Evolutionary conservation across 768 basidiomycete species (phyloP).

Genomic region (Ramaria sp.): DNA sequence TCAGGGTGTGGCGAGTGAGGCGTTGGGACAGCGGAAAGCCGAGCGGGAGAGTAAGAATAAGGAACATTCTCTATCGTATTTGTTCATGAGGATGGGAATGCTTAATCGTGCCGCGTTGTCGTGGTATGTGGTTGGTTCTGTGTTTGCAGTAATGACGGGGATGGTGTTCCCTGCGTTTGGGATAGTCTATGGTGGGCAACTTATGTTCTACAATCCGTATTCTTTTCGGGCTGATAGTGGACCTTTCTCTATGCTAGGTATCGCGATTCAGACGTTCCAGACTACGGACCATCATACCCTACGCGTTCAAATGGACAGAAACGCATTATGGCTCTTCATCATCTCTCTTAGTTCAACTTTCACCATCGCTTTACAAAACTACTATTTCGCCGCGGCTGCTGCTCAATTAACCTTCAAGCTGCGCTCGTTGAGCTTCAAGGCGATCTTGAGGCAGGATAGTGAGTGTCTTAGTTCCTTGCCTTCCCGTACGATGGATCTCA

Average conservation of each 20-base stretch:
- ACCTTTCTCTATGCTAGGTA: too few relatives aligned
- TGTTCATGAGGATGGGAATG: slow-evolving; percentile 60
- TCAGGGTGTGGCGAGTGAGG: slow-evolving; percentile 58
- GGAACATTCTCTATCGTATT: slow-evolving; percentile 36
- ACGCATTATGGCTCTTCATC: slow-evolving; percentile 65
- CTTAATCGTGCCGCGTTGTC: slow-evolving; percentile 51
- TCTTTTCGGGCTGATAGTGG: too few relatives aligned
- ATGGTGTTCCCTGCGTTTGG: slow-evolving; percentile 65
- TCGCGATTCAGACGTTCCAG: slow-evolving; percentile 16
- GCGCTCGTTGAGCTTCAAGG: slow-evolving; percentile 59
- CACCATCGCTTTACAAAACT: slow-evolving; percentile 58
- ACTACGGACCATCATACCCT: slow-evolving; percentile 25
- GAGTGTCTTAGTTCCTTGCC: slow-evolving; percentile 23
- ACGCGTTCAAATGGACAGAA: slow-evolving; percentile 50
- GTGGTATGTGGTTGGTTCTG: slow-evolving; percentile 45
- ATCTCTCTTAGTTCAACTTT: slow-evolving; percentile 60
- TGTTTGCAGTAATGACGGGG: slow-evolving; percentile 47
- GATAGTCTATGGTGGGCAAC: slow-evolving; percentile 42
- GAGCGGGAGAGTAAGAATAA: slow-evolving; percentile 24
- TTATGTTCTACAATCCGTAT: background rate
- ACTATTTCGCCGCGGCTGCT: slow-evolving; percentile 56
- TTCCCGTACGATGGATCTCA: background rate
- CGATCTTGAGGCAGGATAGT: slow-evolving; percentile 85
- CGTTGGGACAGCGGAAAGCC: slow-evolving; percentile 37
- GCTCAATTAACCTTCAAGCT: slow-evolving; percentile 60